Evolutionary conservation across 2,329 filamentous ascomycete species (phyloP), one percentile per base, ranked within the genome.

Genomic region (Plenodomus tracheiphilus): DNA sequence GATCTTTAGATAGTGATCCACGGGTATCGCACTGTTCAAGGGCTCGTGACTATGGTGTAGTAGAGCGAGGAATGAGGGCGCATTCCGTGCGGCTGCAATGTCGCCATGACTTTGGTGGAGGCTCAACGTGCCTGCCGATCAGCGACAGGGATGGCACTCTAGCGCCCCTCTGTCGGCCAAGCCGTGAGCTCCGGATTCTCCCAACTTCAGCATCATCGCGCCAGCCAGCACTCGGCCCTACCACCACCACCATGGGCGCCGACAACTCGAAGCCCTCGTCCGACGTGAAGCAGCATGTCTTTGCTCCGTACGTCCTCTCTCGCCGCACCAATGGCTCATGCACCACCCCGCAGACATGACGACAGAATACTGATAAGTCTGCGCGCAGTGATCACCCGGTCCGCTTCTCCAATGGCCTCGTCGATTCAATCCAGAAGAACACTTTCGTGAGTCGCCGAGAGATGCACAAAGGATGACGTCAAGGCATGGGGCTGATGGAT

Each of bases 361-460:
- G 28, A 32, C 28, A 32, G 28, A 6, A 41, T 50, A 53, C 64
- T 62, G 49, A 69, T 59, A 59, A 74, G 69, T 68, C 67, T 72
- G 59, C 58, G 56, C 53, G 56, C 65, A 85, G 82, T 66, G 78
- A 84, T 60, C 79, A 82, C 36, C 84, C 85, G 53, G 80, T 87
- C 55, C 79, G 81, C 61, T 87, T 96, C 74, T 96, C 91, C 59
- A 85, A 89, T 68, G 86, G 89, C 69, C 80, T 97, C 66, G 81
- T 95, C 65, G 86, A 96, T 66, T 85, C 86, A 53, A 81, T 97
- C 53, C 90, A 96, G 74, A 83, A 85, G 54, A 96, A 85, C 78
- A 82, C 87, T 63, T 91, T 97, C 85, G 92, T 96, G 82, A 46
- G 62, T 51, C 13, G 16, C 36, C 28, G 10, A 16, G 28, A 16